A percentile compares a stretch with the other conserved stretches of the same genome.
phyloP scores from a whole-genome alignment of 2,329 filamentous ascomycete genomes.

The Chrysoporthe deuterocubensis region DNA sequence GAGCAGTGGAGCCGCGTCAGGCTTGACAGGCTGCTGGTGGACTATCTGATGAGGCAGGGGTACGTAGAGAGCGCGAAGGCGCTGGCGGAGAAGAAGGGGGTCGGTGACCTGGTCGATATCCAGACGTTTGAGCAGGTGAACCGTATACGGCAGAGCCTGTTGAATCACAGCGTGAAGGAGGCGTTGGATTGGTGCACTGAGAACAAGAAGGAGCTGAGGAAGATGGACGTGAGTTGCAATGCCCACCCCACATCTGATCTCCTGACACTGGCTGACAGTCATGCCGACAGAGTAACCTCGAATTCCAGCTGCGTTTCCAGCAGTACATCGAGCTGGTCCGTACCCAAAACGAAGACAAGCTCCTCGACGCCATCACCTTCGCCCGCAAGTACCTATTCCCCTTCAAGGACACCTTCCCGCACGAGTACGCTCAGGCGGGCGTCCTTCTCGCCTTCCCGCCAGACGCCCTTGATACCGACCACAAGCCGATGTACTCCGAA shows the following conservation, averaged over 20 bases:
- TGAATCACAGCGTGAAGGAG: slow-evolving; percentile 72
- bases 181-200: slow-evolving; percentile 90
- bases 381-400: slow-evolving; percentile 80
- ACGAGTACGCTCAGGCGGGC: slow-evolving; percentile 72
- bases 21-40: slow-evolving; percentile 84
- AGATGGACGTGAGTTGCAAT: slow-evolving; percentile 68
- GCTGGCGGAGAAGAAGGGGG: slow-evolving; percentile 74
- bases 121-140: slow-evolving; percentile 85
- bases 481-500: slow-evolving; percentile 69
- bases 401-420: slow-evolving; percentile 63
- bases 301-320: slow-evolving; percentile 91
- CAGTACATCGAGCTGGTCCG: slow-evolving; percentile 93
- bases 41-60: slow-evolving; percentile 85
- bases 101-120: slow-evolving; percentile 84
- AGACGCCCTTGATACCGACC: slow-evolving; percentile 50
- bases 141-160: slow-evolving; percentile 74
- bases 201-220: slow-evolving; percentile 89
- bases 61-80: slow-evolving; percentile 77
- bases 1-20: slow-evolving; percentile 85
- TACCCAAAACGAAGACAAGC: slow-evolving; percentile 63
- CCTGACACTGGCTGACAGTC: slow-evolving; percentile 1
- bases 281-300: slow-evolving; percentile 69
- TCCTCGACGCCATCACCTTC: slow-evolving; percentile 78
- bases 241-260: slow-evolving; percentile 3
- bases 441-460: slow-evolving; percentile 78